phyloP scores from a whole-genome alignment of 164 flowering plant genomes.

The Sedum album region DNA sequence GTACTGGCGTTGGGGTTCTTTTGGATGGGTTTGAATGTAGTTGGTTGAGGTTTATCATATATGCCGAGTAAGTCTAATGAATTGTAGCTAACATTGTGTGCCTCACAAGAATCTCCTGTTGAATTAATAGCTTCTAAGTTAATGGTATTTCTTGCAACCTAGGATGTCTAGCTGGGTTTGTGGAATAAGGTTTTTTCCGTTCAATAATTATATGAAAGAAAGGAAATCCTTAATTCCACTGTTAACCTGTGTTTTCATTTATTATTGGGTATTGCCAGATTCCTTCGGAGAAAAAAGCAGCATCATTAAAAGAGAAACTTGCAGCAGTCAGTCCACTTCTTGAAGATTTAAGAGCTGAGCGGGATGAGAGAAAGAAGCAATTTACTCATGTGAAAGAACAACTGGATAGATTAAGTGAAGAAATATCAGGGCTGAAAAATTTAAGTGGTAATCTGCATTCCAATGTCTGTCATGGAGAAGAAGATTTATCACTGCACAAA shows the following conservation, averaged over 20 bases:
- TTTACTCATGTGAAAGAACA: constrained; percentile 52
- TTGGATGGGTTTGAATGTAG: neutral
- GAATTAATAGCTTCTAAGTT: neutral
- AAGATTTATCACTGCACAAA: constrained; percentile 52
- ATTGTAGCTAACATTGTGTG: neutral
- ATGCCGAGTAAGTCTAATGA: neutral
- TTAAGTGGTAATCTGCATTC: constrained; percentile 17
- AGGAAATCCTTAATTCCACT: neutral
- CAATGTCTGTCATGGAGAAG: constrained; percentile 41
- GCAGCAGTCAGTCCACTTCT: constrained; percentile 54
- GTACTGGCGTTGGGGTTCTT: neutral
- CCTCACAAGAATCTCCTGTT: neutral
- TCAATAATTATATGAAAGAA: neutral
- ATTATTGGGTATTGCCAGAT: constrained; percentile 21
- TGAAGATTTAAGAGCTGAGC: constrained; percentile 58
- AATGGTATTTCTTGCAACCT: neutral
- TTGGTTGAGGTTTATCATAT: neutral
- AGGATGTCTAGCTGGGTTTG: neutral
- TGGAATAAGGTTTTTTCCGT: neutral
- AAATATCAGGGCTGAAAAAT: constrained; percentile 53
- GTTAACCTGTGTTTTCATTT: neutral
- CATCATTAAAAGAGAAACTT: constrained; percentile 63
- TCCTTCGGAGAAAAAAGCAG: constrained; percentile 39
- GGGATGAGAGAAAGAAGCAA: constrained; percentile 66
- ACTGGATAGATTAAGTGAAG: constrained; percentile 65